phyloP scores from a whole-genome alignment of 805 yeast species.

The Candida koratica region DNA sequence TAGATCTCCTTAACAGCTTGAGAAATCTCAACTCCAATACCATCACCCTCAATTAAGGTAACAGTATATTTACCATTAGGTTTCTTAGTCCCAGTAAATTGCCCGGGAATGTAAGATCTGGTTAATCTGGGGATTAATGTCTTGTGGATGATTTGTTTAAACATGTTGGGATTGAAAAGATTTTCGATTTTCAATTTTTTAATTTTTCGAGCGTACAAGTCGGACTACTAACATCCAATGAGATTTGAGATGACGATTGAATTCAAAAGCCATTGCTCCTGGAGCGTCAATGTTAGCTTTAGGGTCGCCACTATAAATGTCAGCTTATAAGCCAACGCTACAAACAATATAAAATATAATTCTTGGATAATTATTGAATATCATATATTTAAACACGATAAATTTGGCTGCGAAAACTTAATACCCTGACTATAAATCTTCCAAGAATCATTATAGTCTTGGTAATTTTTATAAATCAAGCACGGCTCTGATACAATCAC shows the following conservation, averaged over 20 bases:
- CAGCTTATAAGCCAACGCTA: too few relatives aligned
- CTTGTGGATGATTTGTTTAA: slow-evolving; percentile 31
- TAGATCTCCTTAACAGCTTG: slow-evolving; percentile 90
- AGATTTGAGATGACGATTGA: neutral
- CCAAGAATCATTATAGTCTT: neutral
- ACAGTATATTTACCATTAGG: slow-evolving; percentile 86
- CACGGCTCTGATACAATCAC: slow-evolving; percentile 93
- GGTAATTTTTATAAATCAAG: slow-evolving; percentile 38
- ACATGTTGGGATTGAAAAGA: slow-evolving; percentile 20
- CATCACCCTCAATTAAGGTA: slow-evolving; percentile 96
- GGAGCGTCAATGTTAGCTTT: too few relatives aligned
- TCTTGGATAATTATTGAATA: too few relatives aligned
- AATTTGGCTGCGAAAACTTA: slow-evolving; percentile 5
- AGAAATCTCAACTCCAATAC: slow-evolving; percentile 91
- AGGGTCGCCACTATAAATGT: too few relatives aligned
- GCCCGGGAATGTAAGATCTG: slow-evolving; percentile 55
- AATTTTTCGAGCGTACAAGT: slow-evolving; percentile 8
- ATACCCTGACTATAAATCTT: too few relatives aligned
- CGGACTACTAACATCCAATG: slow-evolving; percentile 9
- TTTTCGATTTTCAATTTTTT: slow-evolving; percentile 8
- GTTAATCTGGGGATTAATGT: slow-evolving; percentile 28
- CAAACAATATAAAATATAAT: too few relatives aligned
- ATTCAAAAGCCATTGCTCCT: neutral
- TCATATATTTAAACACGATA: too few relatives aligned
- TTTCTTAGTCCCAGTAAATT: slow-evolving; percentile 60